These are phyloP conservation scores for Orobanche coerulescens DNA, from an alignment of 257 asterid species.

Conservation along the genomic window DNA sequence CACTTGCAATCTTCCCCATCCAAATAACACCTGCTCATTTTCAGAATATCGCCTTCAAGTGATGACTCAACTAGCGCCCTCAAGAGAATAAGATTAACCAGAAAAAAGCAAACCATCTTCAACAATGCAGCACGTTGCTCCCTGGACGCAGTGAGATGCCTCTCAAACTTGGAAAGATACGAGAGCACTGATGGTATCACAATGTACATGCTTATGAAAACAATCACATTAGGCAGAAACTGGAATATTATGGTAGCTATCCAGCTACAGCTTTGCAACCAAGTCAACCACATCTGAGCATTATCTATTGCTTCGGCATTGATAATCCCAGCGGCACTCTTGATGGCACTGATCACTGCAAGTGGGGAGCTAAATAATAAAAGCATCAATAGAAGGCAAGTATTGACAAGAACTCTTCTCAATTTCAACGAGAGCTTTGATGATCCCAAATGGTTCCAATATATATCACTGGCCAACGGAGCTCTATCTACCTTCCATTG, in stretches of 20 bases:
- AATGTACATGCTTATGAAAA: slow-evolving; percentile 91
- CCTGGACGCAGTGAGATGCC: slow-evolving; percentile 90
- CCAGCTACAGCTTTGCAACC: slow-evolving; percentile 98
- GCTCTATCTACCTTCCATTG: slow-evolving; percentile 99
- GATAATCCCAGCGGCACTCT: slow-evolving; percentile 76
- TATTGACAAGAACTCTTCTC: slow-evolving; percentile 72
- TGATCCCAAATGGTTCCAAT: slow-evolving; percentile 96
- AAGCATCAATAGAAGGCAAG: slow-evolving; percentile 70
- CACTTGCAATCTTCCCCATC: slow-evolving; percentile 96
- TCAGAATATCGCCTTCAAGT: slow-evolving; percentile 64
- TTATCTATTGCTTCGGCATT: slow-evolving; percentile 93
- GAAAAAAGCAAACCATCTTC: slow-evolving; percentile 95
- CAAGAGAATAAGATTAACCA: slow-evolving; percentile 87
- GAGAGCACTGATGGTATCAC: slow-evolving; percentile 86
- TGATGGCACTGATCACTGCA: slow-evolving; percentile 73
- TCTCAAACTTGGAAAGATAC: slow-evolving; percentile 82
- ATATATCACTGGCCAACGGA: slow-evolving; percentile 90
- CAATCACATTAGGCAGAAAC: slow-evolving; percentile 89
- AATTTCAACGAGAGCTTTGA: slow-evolving; percentile 71
- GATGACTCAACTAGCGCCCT: slow-evolving; percentile 91
- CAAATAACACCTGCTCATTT: slow-evolving; percentile 93
- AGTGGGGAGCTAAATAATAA: slow-evolving; percentile 97
- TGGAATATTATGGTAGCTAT: slow-evolving; percentile 73
- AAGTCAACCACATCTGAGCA: slow-evolving; percentile 89
- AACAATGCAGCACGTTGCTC: slow-evolving; percentile 87